These are phyloP conservation scores for Phascolomyces articulosus DNA, from an alignment of 371 early-diverging fungal genomes.

Conservation along the genomic window DNA sequence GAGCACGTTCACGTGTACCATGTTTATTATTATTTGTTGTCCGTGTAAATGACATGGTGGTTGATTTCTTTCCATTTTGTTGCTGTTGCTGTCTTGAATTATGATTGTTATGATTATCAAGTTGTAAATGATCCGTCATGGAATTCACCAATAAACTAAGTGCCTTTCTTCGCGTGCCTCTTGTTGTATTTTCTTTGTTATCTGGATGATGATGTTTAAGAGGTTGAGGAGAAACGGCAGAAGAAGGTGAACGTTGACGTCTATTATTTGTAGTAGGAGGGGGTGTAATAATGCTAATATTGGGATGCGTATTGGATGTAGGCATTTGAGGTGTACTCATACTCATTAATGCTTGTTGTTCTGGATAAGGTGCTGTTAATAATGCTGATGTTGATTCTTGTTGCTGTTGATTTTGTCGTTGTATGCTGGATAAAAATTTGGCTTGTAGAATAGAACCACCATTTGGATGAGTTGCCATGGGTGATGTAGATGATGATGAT, in stretches of 20 bases:
- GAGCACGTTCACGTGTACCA: conserved; percentile 14
- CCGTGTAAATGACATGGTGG: conserved; percentile 10
- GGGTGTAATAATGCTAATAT: not conserved
- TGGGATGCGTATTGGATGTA: not conserved
- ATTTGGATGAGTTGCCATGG: not conserved
- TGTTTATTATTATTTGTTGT: not conserved
- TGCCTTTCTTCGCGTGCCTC: conserved; percentile 59
- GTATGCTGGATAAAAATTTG: conserved; percentile 48
- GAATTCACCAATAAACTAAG: conserved; percentile 58
- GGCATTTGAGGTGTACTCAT: conserved; percentile 20
- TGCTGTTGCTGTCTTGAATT: not conserved
- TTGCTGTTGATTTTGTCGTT: conserved; percentile 16
- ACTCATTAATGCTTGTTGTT: conserved; percentile 14
- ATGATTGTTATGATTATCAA: too few species aligned
- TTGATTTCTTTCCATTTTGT: not conserved
- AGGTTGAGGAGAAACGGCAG: conserved; percentile 3
- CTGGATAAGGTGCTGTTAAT: not conserved
- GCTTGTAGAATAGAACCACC: conserved; percentile 44
- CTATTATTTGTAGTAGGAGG: not conserved
- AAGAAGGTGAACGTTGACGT: conserved; percentile 13
- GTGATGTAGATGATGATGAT: not conserved
- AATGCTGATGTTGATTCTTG: conserved; percentile 8
- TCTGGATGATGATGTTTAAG: not conserved
- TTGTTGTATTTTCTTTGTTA: not conserved
- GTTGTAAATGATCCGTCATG: conserved; percentile 37